Evolutionary conservation across 1,284 basidiomycete genomes (phyloP), one percentile per base, ranked within the genome.

Genomic region (Rhizopogon hawkerae): DNA sequence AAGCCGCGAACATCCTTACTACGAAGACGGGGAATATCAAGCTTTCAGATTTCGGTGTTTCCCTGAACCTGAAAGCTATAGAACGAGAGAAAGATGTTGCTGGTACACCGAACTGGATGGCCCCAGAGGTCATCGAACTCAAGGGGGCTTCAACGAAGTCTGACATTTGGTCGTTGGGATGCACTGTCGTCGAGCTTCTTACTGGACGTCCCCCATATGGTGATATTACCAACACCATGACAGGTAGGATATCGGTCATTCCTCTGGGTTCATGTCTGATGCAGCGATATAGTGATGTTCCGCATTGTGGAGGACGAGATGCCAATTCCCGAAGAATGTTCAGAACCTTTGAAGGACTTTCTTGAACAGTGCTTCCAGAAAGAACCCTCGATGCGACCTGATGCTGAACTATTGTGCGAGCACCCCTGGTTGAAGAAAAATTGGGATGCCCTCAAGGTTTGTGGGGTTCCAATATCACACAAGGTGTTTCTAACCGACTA

Each of bases 21-120:
- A 97, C 96, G 52, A 91, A 92, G 70, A 91, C 86, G 51, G 95
- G 95, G 31, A 97, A 98, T 65, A 89, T 98, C 68, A 98, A 98
- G 71, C 77, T 98, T 9, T 94, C 95, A 31, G 95, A 98, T 68
- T 98, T 98, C 68, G 95, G 95, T 52, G 90, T 98, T 10, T 97
- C 94, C n/a, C 88, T 97, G 46, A 97, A 96, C 55, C 85, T 98
- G 69, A 90, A 95, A 58, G 95, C 94, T 0, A 84, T 98, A 75
- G 92, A 93, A 58, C 75, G 87, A 43, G 90, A 92, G 66, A 87
- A 91, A 64, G 82, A 87, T 58, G 88, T 94, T 9, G 89, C 91
- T 4, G 94, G 93, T 9, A 97, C 93, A 4, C 93, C 93, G 3
- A 95, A 97, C 60, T 97, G 93, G 93, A 97, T 97, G 92, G 92